A percentile compares a stretch with the other conserved stretches of the same genome.
Conservation (phyloP, 2,329 filamentous ascomycete genomes). For the Arthrinium puccinioides region DNA sequence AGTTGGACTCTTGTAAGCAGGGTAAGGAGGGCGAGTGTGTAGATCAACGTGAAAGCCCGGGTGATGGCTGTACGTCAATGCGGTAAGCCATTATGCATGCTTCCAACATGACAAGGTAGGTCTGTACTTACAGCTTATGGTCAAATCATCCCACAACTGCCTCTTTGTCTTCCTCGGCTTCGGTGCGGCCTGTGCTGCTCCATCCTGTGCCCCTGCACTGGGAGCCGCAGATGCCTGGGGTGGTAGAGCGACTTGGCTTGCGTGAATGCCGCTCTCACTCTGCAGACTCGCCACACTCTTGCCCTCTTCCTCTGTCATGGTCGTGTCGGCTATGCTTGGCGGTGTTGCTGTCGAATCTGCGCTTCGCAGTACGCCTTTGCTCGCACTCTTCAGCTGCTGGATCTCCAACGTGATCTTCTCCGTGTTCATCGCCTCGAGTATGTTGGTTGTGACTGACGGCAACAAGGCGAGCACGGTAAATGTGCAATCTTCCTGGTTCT, state of each 20-base stretch:
- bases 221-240: slow-evolving; percentile 31
- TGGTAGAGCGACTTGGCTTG: slow-evolving; percentile 65
- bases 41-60: slow-evolving; percentile 82
- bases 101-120: no score
- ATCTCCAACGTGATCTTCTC: slow-evolving; percentile 90
- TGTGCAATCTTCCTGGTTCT: slow-evolving; percentile 98
- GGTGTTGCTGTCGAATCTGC: slow-evolving; percentile 39
- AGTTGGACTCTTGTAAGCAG: slow-evolving; percentile 93
- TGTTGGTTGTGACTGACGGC: slow-evolving; percentile 83
- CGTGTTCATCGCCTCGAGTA: slow-evolving; percentile 80
- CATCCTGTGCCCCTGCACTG: slow-evolving; percentile 14
- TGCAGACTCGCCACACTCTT: slow-evolving; percentile 68
- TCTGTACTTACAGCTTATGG: slow-evolving; percentile 71
- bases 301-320: slow-evolving; percentile 74
- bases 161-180: slow-evolving; percentile 72
- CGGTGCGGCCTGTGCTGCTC: slow-evolving; percentile 32
- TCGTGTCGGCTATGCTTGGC: slow-evolving; percentile 59
- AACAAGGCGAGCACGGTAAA: slow-evolving; percentile 95
- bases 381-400: slow-evolving; percentile 77
- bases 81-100: no score
- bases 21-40: slow-evolving; percentile 81
- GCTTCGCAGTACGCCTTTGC: slow-evolving; percentile 57
- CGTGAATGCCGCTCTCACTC: slow-evolving; percentile 77
- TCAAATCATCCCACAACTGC: slow-evolving; percentile 95
- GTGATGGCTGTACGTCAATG: slow-evolving; percentile 82